Evolutionary conservation across 78 protist species (phyloP), one percentile per base, ranked within the genome.

Genomic region (Dictyostelium brefeldianum): DNA sequence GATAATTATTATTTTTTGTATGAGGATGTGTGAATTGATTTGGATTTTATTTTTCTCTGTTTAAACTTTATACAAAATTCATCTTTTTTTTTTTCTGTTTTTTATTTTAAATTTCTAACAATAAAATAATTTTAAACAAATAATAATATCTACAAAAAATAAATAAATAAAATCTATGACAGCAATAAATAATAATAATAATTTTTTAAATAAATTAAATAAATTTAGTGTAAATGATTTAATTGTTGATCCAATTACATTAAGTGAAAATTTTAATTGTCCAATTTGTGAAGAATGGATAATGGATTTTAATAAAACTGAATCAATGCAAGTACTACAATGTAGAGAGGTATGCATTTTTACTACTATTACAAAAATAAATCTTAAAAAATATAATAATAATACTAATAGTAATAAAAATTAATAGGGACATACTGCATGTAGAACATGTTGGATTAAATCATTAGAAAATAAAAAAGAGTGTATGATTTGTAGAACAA

Each of bases 201-300:
- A 20, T 59, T 9, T 59, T 29, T 9, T 14, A 59, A 22, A 22
- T 59, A 59, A 59, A 59, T 59, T 22, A 22, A n/a, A 59, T 29
- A 59, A 59, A 59, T 59, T 59, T 59, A 8, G 31, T 9, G 25
- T 59, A 59, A 59, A 59, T 59, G 69, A 59, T 22, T 59, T 59
- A 59, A 59, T 59, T 7, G 69, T 59, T 20, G 69, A 59, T 9
- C 69, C 69, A 8, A 29, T 59, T 7, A 9, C 69, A 3, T 59
- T 59, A 59, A 22, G 31, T 10, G 69, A 59, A 12, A 59, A 59
- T 59, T 59, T 59, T 59, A 59, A 59, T 59, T 59, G 69, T 59
- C 69, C 69, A 59, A 59, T 59, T 9, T 59, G 69, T 59, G 69
- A 59, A 22, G 69, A 59, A 22, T 59, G 69, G n/a, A 59, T 59